Percentiles rank a stretch among this genome's conserved stretches.
These are phyloP conservation scores for Leucosporidium creatinivorum DNA, from an alignment of 768 basidiomycete genomes.

Conservation along the genomic window DNA sequence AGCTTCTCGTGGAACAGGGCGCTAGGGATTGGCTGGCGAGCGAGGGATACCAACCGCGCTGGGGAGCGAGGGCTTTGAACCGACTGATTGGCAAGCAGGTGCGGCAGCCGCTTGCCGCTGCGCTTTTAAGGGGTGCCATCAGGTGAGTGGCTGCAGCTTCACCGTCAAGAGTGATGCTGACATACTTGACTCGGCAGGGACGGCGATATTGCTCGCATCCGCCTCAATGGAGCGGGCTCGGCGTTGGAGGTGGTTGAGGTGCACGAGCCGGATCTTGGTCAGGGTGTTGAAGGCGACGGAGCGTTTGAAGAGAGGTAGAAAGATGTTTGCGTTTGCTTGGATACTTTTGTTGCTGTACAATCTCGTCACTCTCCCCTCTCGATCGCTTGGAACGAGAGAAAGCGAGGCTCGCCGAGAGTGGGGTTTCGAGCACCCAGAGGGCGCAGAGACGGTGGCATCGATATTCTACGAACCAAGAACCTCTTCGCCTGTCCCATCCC, in stretches of 20 bases:
- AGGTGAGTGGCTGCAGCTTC: neutral
- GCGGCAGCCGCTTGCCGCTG: slow-evolving; percentile 3
- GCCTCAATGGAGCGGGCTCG: slow-evolving; percentile 1
- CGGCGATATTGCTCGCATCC: slow-evolving; percentile 23
- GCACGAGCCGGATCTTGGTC: slow-evolving; percentile 1
- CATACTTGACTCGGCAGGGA: neutral
- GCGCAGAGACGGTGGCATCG: no score
- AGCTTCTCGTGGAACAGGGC: slow-evolving; percentile 61
- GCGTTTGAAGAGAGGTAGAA: no score
- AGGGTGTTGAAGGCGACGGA: neutral
- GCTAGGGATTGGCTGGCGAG: slow-evolving; percentile 65
- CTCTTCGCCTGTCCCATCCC: no score
- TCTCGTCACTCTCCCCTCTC: no score
- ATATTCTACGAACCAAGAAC: no score
- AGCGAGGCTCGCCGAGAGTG: no score
- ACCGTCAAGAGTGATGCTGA: neutral
- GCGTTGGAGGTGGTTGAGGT: slow-evolving; percentile 24
- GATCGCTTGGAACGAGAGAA: no score
- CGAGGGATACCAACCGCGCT: slow-evolving; percentile 67
- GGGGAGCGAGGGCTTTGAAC: slow-evolving; percentile 85
- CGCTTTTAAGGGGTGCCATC: slow-evolving; percentile 17
- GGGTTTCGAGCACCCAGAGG: no score
- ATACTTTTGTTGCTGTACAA: no score
- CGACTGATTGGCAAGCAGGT: slow-evolving; percentile 60
- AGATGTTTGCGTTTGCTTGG: no score